Evolutionary conservation across 73 alveolate species (phyloP).

Genomic region (Uronychia binucleata): DNA sequence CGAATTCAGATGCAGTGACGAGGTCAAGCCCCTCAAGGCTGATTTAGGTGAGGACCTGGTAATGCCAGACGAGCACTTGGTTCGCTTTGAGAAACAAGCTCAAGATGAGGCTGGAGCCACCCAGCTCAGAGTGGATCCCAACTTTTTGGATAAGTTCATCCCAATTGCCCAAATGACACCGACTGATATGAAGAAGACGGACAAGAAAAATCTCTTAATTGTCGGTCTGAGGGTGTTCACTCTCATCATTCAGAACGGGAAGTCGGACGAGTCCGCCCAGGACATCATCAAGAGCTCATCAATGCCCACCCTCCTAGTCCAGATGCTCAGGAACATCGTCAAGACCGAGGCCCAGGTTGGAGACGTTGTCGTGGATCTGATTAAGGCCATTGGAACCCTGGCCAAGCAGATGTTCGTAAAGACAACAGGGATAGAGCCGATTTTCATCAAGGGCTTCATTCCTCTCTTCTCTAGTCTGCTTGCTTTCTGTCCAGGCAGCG

Average conservation of each 20-base stretch:
- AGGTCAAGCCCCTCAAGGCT: not conserved
- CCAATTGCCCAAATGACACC: conserved; percentile 72
- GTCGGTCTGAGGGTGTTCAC: conserved; percentile 81
- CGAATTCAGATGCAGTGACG: not conserved
- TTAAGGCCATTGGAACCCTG: conserved; percentile 87
- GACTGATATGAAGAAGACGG: conserved; percentile 78
- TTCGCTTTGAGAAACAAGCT: conserved; percentile 79
- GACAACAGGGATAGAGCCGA: conserved; percentile 78
- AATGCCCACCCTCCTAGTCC: conserved; percentile 66
- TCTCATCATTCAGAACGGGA: conserved; percentile 85
- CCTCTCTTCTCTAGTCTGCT: conserved; percentile 64
- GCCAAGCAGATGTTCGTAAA: conserved; percentile 84
- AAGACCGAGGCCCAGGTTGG: conserved; percentile 58
- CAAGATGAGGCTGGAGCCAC: conserved; percentile 94
- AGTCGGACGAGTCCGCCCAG: conserved; percentile 83
- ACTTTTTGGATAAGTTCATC: conserved; percentile 82
- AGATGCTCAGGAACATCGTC: conserved; percentile 48
- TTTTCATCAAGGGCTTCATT: conserved; percentile 62
- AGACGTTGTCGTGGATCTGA: conserved; percentile 85
- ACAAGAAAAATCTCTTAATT: conserved; percentile 69
- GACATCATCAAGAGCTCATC: conserved; percentile 91
- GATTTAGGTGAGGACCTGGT: conserved; percentile 23
- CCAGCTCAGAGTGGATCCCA: conserved; percentile 87
- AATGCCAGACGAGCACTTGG: conserved; percentile 92
- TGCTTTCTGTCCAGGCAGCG: conserved; percentile 18